Percentiles rank a stretch among this genome's conserved stretches.
These are phyloP conservation scores for Fusarium oligoseptatum DNA, from an alignment of 2,329 filamentous ascomycete genomes.

Conservation along the genomic window DNA sequence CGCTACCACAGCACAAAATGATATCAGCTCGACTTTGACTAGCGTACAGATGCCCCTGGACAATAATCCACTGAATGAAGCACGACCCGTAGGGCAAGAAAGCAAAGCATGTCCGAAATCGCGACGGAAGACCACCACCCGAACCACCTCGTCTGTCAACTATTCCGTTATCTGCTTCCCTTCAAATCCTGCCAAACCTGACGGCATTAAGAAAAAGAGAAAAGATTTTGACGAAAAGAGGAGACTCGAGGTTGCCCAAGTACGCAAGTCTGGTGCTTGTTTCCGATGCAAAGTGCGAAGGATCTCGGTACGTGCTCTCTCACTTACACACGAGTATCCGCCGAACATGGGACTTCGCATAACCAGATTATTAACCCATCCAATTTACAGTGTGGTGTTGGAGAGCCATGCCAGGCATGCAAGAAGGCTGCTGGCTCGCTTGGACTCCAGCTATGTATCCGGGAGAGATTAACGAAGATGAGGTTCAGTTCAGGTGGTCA, in stretches of 20 bases:
- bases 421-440: conserved; percentile 44
- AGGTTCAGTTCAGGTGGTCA: conserved; percentile 46
- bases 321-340: background rate
- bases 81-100: background rate
- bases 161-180: conserved; percentile 48
- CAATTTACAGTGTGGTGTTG: conserved; percentile 41
- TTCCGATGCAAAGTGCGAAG: conserved; percentile 46
- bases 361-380: conserved; percentile 13
- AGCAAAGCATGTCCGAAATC: background rate
- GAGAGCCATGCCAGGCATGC: conserved; percentile 43
- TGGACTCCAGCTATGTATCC: conserved; percentile 43
- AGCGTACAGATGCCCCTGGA: conserved; percentile 12
- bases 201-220: conserved; percentile 46
- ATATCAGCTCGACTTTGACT: conserved; percentile 17
- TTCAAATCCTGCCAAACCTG: conserved; percentile 44
- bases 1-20: conserved; percentile 24
- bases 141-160: conserved; percentile 25
- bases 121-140: conserved; percentile 13
- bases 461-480: conserved; percentile 47
- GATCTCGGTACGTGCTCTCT: conserved; percentile 42
- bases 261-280: conserved; percentile 46
- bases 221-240: conserved; percentile 45
- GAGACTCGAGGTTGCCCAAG: conserved; percentile 45
- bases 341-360: background rate
- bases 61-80: conserved; percentile 5